Conservation (phyloP, 257 asterid species). For the Linderniella brevidens region DNA sequence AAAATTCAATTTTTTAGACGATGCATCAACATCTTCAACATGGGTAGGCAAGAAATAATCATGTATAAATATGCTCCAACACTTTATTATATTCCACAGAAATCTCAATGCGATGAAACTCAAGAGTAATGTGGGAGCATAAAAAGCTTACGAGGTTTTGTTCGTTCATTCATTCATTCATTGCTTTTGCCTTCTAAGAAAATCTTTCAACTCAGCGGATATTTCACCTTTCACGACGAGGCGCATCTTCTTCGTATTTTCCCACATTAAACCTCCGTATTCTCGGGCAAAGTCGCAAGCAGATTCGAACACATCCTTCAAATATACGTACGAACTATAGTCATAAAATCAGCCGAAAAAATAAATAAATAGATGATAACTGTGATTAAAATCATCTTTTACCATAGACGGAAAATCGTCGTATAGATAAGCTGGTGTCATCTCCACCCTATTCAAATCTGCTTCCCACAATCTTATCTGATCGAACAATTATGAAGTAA, state of each 20-base stretch:
- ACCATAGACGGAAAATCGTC: slow-evolving; percentile 90
- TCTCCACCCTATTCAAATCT: slow-evolving; percentile 81
- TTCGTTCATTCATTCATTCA: slow-evolving; percentile 10
- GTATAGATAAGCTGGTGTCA: slow-evolving; percentile 42
- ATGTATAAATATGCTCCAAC: too few species aligned
- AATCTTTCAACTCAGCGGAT: slow-evolving; percentile 63
- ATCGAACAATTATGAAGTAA: background rate
- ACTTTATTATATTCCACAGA: too few species aligned
- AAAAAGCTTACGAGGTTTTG: too few species aligned
- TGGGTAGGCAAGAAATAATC: too few species aligned
- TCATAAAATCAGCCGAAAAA: slow-evolving; percentile 1
- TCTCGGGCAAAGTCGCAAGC: slow-evolving; percentile 86
- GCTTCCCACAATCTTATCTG: slow-evolving; percentile 97
- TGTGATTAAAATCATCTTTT: slow-evolving; percentile 6
- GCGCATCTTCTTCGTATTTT: slow-evolving; percentile 58
- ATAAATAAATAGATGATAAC: background rate
- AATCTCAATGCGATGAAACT: too few species aligned
- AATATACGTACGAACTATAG: slow-evolving; percentile 7
- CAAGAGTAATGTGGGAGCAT: too few species aligned
- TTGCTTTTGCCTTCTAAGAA: slow-evolving; percentile 56
- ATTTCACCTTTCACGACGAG: slow-evolving; percentile 71
- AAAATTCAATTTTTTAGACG: too few species aligned
- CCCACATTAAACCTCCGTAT: slow-evolving; percentile 70
- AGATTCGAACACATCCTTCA: slow-evolving; percentile 66
- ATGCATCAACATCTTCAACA: too few species aligned